Evolutionary conservation across 2,329 filamentous ascomycete species (phyloP), one percentile per base, ranked within the genome.

Genomic region (Arachnopeziza araneosa): DNA sequence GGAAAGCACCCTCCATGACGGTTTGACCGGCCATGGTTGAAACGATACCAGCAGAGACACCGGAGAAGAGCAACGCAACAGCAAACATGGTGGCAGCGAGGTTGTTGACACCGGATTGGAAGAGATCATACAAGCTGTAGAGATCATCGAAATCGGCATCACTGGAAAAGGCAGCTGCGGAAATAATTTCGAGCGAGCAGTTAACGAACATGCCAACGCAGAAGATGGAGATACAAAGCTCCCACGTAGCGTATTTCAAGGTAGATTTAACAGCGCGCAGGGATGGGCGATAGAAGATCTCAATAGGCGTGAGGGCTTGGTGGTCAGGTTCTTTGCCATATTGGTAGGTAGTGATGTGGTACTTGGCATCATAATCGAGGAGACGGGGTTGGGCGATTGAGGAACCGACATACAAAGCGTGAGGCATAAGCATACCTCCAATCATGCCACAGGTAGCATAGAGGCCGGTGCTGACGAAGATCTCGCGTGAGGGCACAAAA

Each of bases 11-110:
- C 17, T 59, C 57, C 23, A 51, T 44, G 12, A 59, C 52, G 4
- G 24, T 50, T 48, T 59, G 57, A 21, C 57, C 57, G 44, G 57
- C 57, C 57, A 59, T 59, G 14, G 57, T 59, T 4, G 44, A 59
- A 17, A 59, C 57, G 17, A 59, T 55, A 17, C 57, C 57, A n/a
- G 57, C 57, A 24, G 52, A n/a, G 21, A 59, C 32, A 5, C 57
- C 57, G 14, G 57, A 59, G 24, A 59, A 55, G 21, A 59, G 44
- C 24, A 59, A 26, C 17, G 44, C 22, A 10, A 59, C 26, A 19
- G 52, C 57, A 52, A 59, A 59, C 24, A 55, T 52, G 2, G 57
- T 59, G 4, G 44, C 57, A 7, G 52, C 30, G 17, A 52, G 19
- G n/a, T 55, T 48, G 17, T 32, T 51, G 21, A 59, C 36, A 5